Evolutionary conservation across 2,329 filamentous ascomycete genomes (phyloP).

Genomic region (Stylonectria norvegica): DNA sequence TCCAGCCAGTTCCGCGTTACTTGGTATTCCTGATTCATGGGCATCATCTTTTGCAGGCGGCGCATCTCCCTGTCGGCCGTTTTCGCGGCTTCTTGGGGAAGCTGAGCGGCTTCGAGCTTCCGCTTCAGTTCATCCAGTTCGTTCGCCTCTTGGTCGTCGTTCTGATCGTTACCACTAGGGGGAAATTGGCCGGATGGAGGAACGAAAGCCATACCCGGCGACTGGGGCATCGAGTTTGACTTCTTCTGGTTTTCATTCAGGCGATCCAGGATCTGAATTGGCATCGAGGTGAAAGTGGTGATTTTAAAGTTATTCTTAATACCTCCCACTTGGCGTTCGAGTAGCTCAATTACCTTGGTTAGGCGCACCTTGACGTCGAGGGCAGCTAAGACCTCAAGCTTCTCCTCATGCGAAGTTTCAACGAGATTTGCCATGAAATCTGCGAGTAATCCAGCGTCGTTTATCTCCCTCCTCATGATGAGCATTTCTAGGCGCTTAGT

Average conservation of each 20-base stretch:
- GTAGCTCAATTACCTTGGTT: slow-evolving; percentile 75
- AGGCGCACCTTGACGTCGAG: slow-evolving; percentile 75
- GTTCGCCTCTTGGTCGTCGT: slow-evolving; percentile 77
- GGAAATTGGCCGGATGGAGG: slow-evolving; percentile 36
- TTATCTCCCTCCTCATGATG: slow-evolving; percentile 76
- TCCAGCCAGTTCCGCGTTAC: slow-evolving; percentile 92
- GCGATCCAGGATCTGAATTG: slow-evolving; percentile 59
- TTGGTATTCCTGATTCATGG: slow-evolving; percentile 92
- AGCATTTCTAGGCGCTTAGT: slow-evolving; percentile 82
- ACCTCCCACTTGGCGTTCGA: slow-evolving; percentile 75
- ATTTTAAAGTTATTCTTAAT: slow-evolving; percentile 88
- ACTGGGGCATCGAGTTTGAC: slow-evolving; percentile 31
- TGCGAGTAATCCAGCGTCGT: slow-evolving; percentile 79
- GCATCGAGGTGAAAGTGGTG: slow-evolving; percentile 68
- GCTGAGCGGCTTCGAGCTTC: slow-evolving; percentile 74
- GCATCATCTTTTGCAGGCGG: slow-evolving; percentile 90
- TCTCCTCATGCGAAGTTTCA: slow-evolving; percentile 85
- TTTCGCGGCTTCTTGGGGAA: slow-evolving; percentile 82
- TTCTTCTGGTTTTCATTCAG: slow-evolving; percentile 39
- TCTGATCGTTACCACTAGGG: slow-evolving; percentile 46
- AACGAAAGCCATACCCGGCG: slow-evolving; percentile 39
- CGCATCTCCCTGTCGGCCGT: slow-evolving; percentile 88
- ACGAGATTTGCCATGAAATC: slow-evolving; percentile 97
- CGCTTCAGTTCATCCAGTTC: slow-evolving; percentile 91
- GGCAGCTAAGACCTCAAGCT: slow-evolving; percentile 79